Conservation (phyloP, 169 alveolate genomes). For the Eimeria acervulina region DNA sequence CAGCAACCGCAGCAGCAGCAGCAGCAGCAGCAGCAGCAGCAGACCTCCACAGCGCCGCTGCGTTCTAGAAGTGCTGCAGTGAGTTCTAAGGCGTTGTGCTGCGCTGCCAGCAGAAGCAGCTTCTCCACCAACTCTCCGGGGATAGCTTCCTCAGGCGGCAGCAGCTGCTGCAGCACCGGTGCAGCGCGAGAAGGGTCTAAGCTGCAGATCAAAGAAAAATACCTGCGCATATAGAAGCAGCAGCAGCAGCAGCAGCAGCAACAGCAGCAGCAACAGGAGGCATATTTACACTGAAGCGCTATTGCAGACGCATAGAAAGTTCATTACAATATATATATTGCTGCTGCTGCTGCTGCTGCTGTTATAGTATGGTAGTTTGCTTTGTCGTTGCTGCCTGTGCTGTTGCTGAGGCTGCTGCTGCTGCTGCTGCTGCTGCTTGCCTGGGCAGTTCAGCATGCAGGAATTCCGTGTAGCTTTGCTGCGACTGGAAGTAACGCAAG, state of each 20-base stretch:
- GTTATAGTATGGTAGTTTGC: no score
- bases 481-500: constrained; percentile 24
- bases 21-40: not conserved
- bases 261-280: not conserved
- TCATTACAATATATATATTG: not conserved
- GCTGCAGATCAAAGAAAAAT: not conserved
- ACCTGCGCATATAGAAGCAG: constrained; percentile 19
- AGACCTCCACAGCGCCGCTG: constrained; percentile 34
- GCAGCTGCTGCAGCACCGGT: constrained; percentile 15
- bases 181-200: constrained; percentile 42
- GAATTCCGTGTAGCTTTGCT: constrained; percentile 7
- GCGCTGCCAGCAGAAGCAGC: not conserved
- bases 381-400: no score
- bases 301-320: not conserved
- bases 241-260: constrained; percentile 39
- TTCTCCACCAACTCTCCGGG: not conserved
- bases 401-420: no score
- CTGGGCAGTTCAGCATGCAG: constrained; percentile 13
- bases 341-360: no score
- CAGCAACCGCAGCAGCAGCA: constrained; percentile 25
- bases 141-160: not conserved
- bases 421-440: no score
- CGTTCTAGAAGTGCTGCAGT: constrained; percentile 24
- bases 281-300: not conserved
- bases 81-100: not conserved